Conservation (phyloP, 2,329 filamentous ascomycete species). For the Chrysoporthe puriensis region DNA sequence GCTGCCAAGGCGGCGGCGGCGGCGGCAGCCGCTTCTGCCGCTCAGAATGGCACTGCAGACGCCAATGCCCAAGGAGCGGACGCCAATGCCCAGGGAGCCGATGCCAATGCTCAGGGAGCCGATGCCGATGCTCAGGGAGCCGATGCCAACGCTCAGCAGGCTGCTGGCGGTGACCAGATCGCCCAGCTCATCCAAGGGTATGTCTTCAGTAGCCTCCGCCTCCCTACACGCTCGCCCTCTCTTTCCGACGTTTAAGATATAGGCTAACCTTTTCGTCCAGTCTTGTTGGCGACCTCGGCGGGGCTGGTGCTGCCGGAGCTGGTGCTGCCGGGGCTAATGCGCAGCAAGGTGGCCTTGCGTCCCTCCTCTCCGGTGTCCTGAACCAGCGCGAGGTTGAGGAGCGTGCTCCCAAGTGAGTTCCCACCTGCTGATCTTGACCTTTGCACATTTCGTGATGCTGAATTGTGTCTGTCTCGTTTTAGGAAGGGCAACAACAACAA, state of each 20-base stretch:
- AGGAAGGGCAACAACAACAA: not conserved
- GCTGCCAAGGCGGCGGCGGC: conserved; percentile 5
- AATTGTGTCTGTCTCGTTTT: not conserved
- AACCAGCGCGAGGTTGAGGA: conserved; percentile 15
- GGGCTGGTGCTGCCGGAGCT: conserved; percentile 6
- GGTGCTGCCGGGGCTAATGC: not conserved
- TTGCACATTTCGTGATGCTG: not conserved
- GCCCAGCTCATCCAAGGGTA: conserved; percentile 16
- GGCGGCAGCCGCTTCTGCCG: not conserved
- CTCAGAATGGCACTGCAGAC: not conserved
- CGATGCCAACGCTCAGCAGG: not conserved
- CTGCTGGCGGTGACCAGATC: conserved; percentile 10
- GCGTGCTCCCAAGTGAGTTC: conserved; percentile 5
- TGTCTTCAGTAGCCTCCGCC: not conserved
- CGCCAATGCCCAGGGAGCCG: not conserved
- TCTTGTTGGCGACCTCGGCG: not conserved
- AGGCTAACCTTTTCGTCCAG: not conserved
- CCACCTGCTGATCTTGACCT: not conserved
- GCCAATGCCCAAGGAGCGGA: too few relatives aligned
- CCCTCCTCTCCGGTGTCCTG: conserved; percentile 12
- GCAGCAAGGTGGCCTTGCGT: conserved; percentile 3
- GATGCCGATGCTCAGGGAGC: not conserved
- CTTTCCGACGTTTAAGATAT: not conserved
- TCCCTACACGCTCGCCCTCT: too few relatives aligned
- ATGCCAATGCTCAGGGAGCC: too few relatives aligned